Evolutionary conservation across 495 filamentous ascomycete genomes (phyloP).

Genomic region (Hypoxylon trugodes): DNA sequence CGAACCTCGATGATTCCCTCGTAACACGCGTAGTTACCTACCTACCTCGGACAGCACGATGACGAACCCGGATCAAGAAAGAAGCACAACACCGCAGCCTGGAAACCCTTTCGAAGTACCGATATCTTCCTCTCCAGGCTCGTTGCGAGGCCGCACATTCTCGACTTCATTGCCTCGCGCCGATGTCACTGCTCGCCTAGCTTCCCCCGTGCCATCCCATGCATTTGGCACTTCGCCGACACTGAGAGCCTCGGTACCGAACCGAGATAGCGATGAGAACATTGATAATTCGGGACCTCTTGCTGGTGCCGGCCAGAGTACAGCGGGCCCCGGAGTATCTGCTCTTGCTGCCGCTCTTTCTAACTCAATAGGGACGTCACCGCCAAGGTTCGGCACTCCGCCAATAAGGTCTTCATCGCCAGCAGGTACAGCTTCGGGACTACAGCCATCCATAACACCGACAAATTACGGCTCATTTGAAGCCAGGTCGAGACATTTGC

Average conservation of each 20-base stretch:
- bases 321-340: constrained; percentile 72
- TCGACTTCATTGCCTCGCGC: constrained; percentile 63
- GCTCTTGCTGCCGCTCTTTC: constrained; percentile 80
- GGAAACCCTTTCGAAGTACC: constrained; percentile 48
- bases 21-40: constrained; percentile 5
- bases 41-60: constrained; percentile 20
- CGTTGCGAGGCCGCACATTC: constrained; percentile 51
- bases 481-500: constrained; percentile 57
- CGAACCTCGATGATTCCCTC: constrained; percentile 19
- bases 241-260: constrained; percentile 35
- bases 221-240: constrained; percentile 58
- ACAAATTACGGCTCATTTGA: constrained; percentile 87
- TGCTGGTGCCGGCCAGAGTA: constrained; percentile 60
- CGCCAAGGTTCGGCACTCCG: constrained; percentile 67
- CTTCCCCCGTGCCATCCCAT: constrained; percentile 70
- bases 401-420: constrained; percentile 67
- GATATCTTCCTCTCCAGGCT: constrained; percentile 57
- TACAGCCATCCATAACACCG: constrained; percentile 58
- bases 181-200: constrained; percentile 74
- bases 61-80: constrained; percentile 41
- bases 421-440: constrained; percentile 51
- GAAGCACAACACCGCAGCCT: constrained; percentile 41
- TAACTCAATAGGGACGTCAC: constrained; percentile 67
- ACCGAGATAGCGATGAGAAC: constrained; percentile 40
- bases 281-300: constrained; percentile 58